Evolutionary conservation across 768 basidiomycete genomes (phyloP).

Genomic region (Naganishia antarctica): DNA sequence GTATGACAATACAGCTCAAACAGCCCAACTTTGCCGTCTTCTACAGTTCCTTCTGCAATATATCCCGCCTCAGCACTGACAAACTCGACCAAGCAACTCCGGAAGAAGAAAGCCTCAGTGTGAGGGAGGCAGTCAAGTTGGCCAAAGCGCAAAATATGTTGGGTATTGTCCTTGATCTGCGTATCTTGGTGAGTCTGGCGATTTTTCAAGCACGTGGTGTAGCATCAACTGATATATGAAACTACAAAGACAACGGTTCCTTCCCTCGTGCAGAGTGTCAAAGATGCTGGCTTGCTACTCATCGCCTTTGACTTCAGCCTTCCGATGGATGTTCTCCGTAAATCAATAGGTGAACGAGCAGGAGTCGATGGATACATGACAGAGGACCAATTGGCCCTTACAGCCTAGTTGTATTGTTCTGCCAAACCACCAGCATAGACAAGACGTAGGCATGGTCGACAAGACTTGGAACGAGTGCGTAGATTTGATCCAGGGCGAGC

Average conservation of each 20-base stretch:
- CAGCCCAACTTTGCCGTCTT: slow-evolving; percentile 65
- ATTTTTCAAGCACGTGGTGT: not conserved
- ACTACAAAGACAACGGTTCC: slow-evolving; percentile 70
- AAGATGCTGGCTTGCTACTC: slow-evolving; percentile 80
- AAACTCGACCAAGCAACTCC: slow-evolving; percentile 35
- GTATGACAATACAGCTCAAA: slow-evolving; percentile 53
- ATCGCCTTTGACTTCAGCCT: slow-evolving; percentile 69
- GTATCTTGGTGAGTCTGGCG: slow-evolving; percentile 65
- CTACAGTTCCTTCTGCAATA: slow-evolving; percentile 82
- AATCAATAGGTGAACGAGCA: slow-evolving; percentile 22
- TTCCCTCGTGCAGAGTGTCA: slow-evolving; percentile 78
- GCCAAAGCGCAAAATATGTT: slow-evolving; percentile 86
- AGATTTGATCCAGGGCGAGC: too few relatives aligned
- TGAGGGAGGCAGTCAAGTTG: slow-evolving; percentile 87
- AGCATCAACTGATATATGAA: not conserved
- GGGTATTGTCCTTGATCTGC: slow-evolving; percentile 82
- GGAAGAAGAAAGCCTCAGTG: slow-evolving; percentile 57
- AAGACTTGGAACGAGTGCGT: too few relatives aligned
- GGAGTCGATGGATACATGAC: slow-evolving; percentile 32
- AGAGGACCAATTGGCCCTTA: slow-evolving; percentile 21
- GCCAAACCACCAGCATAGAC: too few relatives aligned
- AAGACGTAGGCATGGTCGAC: too few relatives aligned
- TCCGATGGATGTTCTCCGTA: slow-evolving; percentile 44
- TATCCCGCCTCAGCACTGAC: slow-evolving; percentile 47
- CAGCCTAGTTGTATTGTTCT: not conserved